Evolutionary conservation across 2,329 filamentous ascomycete species (phyloP).

Genomic region (Neoscytalidium dimidiatum): DNA sequence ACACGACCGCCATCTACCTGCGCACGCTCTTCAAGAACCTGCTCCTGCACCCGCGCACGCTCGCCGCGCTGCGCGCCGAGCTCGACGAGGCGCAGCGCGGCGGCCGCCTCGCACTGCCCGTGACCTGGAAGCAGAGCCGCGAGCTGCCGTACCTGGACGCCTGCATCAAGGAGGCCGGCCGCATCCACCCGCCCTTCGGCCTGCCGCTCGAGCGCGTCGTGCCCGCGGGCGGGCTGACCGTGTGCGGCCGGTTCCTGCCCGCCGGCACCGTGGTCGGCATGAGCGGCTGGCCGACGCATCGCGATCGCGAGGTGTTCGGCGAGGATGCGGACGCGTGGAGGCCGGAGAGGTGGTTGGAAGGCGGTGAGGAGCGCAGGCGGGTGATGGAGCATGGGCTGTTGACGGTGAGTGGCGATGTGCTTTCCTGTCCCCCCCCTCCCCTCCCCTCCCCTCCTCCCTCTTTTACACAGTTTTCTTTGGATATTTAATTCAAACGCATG

Average conservation of each 20-base stretch:
- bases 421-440: background rate
- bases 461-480: too few species aligned
- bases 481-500: too few species aligned
- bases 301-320: constrained; percentile 42
- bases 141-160: constrained; percentile 37
- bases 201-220: constrained; percentile 31
- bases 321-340: constrained; percentile 41
- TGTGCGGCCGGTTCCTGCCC: constrained; percentile 32
- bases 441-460: too few species aligned
- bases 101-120: constrained; percentile 35
- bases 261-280: constrained; percentile 45
- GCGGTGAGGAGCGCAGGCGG: constrained; percentile 25
- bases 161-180: constrained; percentile 40
- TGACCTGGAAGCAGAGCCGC: too few species aligned
- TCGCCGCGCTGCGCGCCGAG: constrained; percentile 26
- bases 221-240: constrained; percentile 34
- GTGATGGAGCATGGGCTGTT: constrained; percentile 35
- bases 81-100: constrained; percentile 26
- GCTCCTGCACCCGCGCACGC: constrained; percentile 28
- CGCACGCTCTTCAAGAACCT: constrained; percentile 43
- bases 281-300: constrained; percentile 47
- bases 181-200: constrained; percentile 38
- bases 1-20: constrained; percentile 39
- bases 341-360: constrained; percentile 50
- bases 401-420: constrained; percentile 19